phyloP scores from a whole-genome alignment of 1,284 basidiomycete genomes.

The Apiotrichum laibachii region DNA sequence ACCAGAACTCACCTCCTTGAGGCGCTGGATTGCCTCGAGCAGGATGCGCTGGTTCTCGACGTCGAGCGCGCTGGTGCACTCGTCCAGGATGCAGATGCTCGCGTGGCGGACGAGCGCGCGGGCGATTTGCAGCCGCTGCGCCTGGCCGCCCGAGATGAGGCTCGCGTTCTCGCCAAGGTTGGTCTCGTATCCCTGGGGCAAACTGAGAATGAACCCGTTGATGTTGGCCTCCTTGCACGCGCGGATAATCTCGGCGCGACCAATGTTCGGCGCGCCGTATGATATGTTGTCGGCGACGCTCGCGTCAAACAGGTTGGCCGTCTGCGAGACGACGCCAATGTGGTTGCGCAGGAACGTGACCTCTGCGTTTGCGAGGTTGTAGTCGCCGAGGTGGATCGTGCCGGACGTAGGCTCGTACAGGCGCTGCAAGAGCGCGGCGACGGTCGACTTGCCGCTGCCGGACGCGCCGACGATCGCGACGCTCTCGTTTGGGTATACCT shows the following conservation, averaged over 20 bases:
- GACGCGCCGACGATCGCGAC: constrained; percentile 85
- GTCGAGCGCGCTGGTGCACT: constrained; percentile 90
- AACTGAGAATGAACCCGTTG: constrained; percentile 77
- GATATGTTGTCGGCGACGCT: constrained; percentile 80
- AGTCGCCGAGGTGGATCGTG: constrained; percentile 55
- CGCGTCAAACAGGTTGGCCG: constrained; percentile 80
- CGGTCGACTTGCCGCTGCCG: constrained; percentile 84
- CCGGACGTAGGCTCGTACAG: constrained; percentile 76
- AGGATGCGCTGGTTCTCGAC: constrained; percentile 73
- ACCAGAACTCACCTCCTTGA: constrained; percentile 55
- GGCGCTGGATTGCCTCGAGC: constrained; percentile 68
- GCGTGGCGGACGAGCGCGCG: constrained; percentile 73
- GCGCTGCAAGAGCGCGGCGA: constrained; percentile 75
- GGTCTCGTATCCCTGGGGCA: constrained; percentile 83
- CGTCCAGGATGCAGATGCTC: constrained; percentile 83
- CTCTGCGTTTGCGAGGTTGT: constrained; percentile 60
- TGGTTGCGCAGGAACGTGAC: constrained; percentile 72
- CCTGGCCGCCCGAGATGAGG: constrained; percentile 89
- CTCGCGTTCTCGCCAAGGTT: constrained; percentile 81
- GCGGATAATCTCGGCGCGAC: constrained; percentile 60
- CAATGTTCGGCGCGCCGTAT: constrained; percentile 66
- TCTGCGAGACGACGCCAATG: constrained; percentile 79
- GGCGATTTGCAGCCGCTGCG: constrained; percentile 87
- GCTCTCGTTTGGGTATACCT: constrained; percentile 68
- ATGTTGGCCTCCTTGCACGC: constrained; percentile 76